Evolutionary conservation across 768 basidiomycete species (phyloP), one percentile per base, ranked within the genome.

Genomic region (Suillus alpinus): DNA sequence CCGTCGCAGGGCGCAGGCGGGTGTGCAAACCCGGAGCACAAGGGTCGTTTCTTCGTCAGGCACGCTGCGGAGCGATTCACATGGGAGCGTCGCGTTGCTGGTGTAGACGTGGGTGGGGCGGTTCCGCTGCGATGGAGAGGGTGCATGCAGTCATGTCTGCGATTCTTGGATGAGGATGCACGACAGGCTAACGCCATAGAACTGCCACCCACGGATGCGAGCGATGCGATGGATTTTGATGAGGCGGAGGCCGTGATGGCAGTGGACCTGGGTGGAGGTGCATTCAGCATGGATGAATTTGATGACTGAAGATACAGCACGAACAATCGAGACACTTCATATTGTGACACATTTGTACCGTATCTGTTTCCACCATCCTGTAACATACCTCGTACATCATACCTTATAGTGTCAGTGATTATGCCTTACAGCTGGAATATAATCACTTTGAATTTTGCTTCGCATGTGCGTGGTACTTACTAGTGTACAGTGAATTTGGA

Each of bases 41-140:
- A 36, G 20, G 67, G 65, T 0, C 63, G 69, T 0, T 69, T 85
- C 13, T 90, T 88, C 59, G 78, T 87, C 6, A 72, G 65, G 26
- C 85, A 81, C 50, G 81, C 80, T 4, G 88, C 88, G 66, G 83
- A 87, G 71, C 76, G 87, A 59, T 82, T 78, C 61, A 83, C 86
- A 3, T 92, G 90, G 90, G 86, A 86, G 67, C 73, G 68, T 7
- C 72, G 60, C 13, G 73, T 89, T 31, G 85, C 82, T 0, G 82
- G 83, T 6, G 76, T 79, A 26, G 69, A 74, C n/a, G 74, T 87
- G 0, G 83, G 84, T 20, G 84, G 79, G 8, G 64, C 67, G 13
- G 86, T 87, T 6, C 86, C 88, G 23, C 62, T 91, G 34, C 71
- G 77, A 56, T 92, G 90, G 89, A 75, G 87, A 32, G 89, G 90